Evolutionary conservation across 495 filamentous ascomycete species (phyloP).

Genomic region (Penicillium argentinense): DNA sequence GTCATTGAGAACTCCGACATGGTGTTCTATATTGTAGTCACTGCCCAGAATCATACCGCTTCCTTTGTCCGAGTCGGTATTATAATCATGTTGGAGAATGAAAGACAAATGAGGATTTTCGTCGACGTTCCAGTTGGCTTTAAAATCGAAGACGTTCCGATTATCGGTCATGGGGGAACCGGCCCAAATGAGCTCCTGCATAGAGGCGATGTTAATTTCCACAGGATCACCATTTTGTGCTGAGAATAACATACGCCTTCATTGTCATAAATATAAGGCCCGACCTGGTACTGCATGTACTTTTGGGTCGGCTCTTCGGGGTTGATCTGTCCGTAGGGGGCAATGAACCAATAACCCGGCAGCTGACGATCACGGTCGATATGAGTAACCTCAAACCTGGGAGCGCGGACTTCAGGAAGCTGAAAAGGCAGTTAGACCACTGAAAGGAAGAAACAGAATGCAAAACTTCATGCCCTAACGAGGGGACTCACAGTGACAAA

Average conservation of each 20-base stretch:
- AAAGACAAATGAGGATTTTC: constrained; percentile 39
- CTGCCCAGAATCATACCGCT: constrained; percentile 27
- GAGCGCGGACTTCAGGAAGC: constrained; percentile 27
- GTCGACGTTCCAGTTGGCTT: constrained; percentile 29
- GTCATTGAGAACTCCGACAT: constrained; percentile 31
- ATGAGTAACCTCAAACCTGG: constrained; percentile 29
- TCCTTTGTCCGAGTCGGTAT: constrained; percentile 19
- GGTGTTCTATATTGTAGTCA: constrained; percentile 31
- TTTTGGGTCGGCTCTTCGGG: constrained; percentile 17
- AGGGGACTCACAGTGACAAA: constrained; percentile 14
- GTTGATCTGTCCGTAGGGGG: constrained; percentile 25
- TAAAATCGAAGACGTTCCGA: constrained; percentile 35
- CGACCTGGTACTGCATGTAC: constrained; percentile 33
- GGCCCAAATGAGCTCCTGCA: constrained; percentile 34
- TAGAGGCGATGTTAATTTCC: neutral
- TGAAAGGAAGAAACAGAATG: no score
- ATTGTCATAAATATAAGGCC: constrained; percentile 39
- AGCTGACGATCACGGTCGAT: constrained; percentile 21
- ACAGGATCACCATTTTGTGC: neutral
- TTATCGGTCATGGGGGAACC: constrained; percentile 28
- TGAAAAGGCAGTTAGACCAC: constrained; percentile 5
- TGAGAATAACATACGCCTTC: constrained; percentile 27
- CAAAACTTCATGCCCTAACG: no score
- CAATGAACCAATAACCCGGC: constrained; percentile 39
- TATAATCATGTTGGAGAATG: constrained; percentile 33